Percentiles rank a stretch among this genome's conserved stretches.
These are phyloP conservation scores for Ogataea philodendri DNA, from an alignment of 805 yeast species.

Conservation along the genomic window DNA sequence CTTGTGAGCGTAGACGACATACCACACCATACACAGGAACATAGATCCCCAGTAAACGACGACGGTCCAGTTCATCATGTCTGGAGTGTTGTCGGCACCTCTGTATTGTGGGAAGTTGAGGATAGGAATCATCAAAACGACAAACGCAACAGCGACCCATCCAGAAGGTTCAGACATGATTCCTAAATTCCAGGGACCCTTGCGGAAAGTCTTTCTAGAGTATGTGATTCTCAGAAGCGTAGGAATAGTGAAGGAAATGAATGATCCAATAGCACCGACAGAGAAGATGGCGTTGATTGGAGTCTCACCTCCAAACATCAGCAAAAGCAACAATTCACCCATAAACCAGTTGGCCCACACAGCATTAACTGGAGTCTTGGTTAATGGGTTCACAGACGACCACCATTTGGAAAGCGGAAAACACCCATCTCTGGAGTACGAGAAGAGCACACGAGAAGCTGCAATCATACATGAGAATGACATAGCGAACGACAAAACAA, in stretches of 20 bases:
- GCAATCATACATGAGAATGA: slow-evolving; percentile 57
- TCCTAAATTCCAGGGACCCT: slow-evolving; percentile 68
- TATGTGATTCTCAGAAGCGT: slow-evolving; percentile 55
- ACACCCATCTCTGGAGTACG: slow-evolving; percentile 65
- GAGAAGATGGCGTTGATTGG: slow-evolving; percentile 71
- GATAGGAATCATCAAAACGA: slow-evolving; percentile 54
- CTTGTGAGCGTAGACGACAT: slow-evolving; percentile 49
- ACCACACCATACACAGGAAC: slow-evolving; percentile 49
- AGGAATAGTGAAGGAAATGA: slow-evolving; percentile 62
- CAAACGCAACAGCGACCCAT: slow-evolving; percentile 45
- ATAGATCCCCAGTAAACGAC: slow-evolving; percentile 60
- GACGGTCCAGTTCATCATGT: slow-evolving; percentile 60
- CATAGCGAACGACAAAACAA: slow-evolving; percentile 45
- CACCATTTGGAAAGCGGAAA: slow-evolving; percentile 58
- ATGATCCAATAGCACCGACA: slow-evolving; percentile 68
- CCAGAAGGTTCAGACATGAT: slow-evolving; percentile 47
- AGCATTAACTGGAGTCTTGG: slow-evolving; percentile 63
- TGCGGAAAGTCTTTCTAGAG: slow-evolving; percentile 48
- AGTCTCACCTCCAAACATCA: slow-evolving; percentile 60
- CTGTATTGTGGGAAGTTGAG: slow-evolving; percentile 53
- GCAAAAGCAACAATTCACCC: slow-evolving; percentile 53
- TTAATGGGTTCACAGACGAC: slow-evolving; percentile 46
- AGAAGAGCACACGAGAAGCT: slow-evolving; percentile 61
- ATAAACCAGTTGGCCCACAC: slow-evolving; percentile 54
- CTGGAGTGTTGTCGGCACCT: slow-evolving; percentile 37